Evolutionary conservation across 2,329 filamentous ascomycete genomes (phyloP), one percentile per base, ranked within the genome.

Genomic region (Fusarium pseudograminearum): DNA sequence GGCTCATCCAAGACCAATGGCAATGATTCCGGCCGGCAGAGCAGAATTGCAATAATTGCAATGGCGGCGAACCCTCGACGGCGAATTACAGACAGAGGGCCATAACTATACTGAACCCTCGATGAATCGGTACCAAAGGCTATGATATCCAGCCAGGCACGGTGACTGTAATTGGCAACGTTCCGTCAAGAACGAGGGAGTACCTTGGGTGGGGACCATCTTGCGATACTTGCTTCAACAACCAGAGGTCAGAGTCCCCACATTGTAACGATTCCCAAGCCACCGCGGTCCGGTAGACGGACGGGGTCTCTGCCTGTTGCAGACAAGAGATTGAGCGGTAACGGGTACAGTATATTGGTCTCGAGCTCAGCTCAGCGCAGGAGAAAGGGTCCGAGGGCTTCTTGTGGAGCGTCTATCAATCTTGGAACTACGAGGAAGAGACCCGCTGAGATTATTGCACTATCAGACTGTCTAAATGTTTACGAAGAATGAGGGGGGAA

Each of bases 301-400:
- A 47, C 65, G 59, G 65, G 57, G 55, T 14, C 53, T 66, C 60
- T 65, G 47, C 54, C 41, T 60, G 31, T 65, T 66, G 46, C 46
- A 66, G 62, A 61, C 44, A 66, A 47, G 38, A 45, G 57, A n/a
- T 54, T 64, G 61, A 65, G 53, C 54, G 20, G 36, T n/a, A 34
- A 63, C 30, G 47, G 57, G 48, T 28, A 51, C 53, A 65, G 46
- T 42, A 36, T n/a, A 36, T 31, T 53, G 60, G 45, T 18, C n/a
- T 65, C 30, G 57, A 47, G 34, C 41, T 64, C 54, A 65, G 54
- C 62, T 65, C 62, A 54, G 66, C 57, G 51, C 38, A 61, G 20
- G 42, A 61, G 38, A 53, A 69, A 69, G 55, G 66, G 66, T 69
- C 66, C 66, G 65, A 55, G 66, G 69, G 51, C 61, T 55, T 55